Percentiles rank a stretch among this genome's conserved stretches.
These are phyloP conservation scores for Psidium friedrichsthalianum DNA, from an alignment of 345 rosid genomes.

Conservation along the genomic window DNA sequence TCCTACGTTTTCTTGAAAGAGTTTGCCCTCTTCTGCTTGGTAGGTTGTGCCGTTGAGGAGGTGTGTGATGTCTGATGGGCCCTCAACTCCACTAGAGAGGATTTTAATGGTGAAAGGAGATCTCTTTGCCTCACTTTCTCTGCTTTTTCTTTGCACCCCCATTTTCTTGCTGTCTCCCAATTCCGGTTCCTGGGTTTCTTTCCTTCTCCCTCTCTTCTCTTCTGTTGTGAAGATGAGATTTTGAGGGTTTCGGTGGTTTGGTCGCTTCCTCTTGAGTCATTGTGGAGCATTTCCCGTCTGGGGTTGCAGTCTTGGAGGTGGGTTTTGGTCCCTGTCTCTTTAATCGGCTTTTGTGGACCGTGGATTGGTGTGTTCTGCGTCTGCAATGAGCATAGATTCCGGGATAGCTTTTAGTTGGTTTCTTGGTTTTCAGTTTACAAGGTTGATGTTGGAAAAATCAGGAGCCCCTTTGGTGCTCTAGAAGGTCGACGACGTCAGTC, in stretches of 20 bases:
- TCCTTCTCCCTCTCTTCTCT: slow-evolving; percentile 2
- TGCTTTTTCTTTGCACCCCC: slow-evolving; percentile 22
- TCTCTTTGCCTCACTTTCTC: slow-evolving; percentile 22
- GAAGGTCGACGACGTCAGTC: neutral
- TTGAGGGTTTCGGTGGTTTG: slow-evolving; percentile 6
- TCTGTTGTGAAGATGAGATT: slow-evolving; percentile 12
- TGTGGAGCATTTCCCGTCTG: slow-evolving; percentile 13
- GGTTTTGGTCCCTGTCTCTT: slow-evolving; percentile 12
- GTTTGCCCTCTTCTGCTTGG: slow-evolving; percentile 27
- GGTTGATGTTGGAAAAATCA: neutral
- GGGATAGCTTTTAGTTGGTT: neutral
- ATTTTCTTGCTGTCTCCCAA: slow-evolving; percentile 27
- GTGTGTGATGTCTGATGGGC: slow-evolving; percentile 18
- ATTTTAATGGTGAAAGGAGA: slow-evolving; percentile 16
- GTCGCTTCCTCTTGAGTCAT: neutral
- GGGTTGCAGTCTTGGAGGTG: slow-evolving; percentile 14
- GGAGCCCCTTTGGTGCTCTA: neutral
- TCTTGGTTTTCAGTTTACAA: neutral
- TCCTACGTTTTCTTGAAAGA: slow-evolving; percentile 2
- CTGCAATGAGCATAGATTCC: neutral
- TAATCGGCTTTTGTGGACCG: slow-evolving; percentile 1
- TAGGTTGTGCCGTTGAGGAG: slow-evolving; percentile 28
- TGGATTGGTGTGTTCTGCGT: neutral
- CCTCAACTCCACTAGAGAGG: slow-evolving; percentile 36
- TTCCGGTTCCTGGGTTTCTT: neutral